Percentiles rank a stretch among this genome's conserved stretches.
These are phyloP conservation scores for Linnemannia exigua DNA, from an alignment of 192 early-diverging fungal genomes.

Conservation along the genomic window DNA sequence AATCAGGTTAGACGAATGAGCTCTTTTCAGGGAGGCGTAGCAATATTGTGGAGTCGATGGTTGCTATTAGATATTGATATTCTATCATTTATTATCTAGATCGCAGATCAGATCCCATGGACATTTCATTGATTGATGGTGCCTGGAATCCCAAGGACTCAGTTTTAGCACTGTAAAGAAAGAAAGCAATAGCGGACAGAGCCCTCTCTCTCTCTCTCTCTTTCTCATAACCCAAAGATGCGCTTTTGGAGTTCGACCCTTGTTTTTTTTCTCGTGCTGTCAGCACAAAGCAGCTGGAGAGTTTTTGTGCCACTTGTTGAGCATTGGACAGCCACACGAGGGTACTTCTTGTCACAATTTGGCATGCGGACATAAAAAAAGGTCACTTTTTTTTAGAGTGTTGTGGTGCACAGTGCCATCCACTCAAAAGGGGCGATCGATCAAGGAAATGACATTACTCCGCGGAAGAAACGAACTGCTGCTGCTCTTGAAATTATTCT, in stretches of 20 bases:
- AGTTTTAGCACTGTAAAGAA: neutral
- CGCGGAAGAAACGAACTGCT: neutral
- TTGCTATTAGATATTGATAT: neutral
- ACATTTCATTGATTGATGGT: neutral
- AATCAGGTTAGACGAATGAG: too few species aligned
- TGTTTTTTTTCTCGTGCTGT: neutral
- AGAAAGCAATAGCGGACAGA: neutral
- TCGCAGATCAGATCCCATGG: constrained; percentile 6
- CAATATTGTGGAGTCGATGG: too few species aligned
- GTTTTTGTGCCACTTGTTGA: too few species aligned
- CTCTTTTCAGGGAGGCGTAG: too few species aligned
- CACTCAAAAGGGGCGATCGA: neutral
- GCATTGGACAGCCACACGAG: neutral
- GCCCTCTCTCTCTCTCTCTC: neutral
- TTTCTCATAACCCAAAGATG: neutral
- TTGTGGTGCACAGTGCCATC: too few species aligned
- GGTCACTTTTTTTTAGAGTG: neutral
- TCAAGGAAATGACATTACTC: neutral
- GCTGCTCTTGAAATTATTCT: constrained; percentile 1
- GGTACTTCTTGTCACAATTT: neutral
- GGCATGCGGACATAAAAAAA: neutral
- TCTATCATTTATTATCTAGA: neutral
- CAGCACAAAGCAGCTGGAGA: neutral
- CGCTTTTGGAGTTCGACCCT: constrained; percentile 10
- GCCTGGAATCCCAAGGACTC: constrained; percentile 4